Evolutionary conservation across 2,329 filamentous ascomycete genomes (phyloP), one percentile per base, ranked within the genome.

Genomic region (Cytospora piceicola): DNA sequence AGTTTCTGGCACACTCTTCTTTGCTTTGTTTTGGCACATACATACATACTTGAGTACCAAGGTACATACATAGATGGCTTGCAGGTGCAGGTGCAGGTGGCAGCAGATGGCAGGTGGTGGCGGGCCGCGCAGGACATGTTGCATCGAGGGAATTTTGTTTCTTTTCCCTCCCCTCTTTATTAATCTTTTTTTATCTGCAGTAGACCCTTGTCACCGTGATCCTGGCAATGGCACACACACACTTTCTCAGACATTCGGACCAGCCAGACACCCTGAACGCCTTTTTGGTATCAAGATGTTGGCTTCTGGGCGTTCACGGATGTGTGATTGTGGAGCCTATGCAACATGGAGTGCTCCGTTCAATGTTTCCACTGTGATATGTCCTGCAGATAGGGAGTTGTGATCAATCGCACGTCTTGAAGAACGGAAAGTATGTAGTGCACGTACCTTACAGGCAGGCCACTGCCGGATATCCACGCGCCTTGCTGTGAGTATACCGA

Each of bases 191-290:
- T 15, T 14, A 15, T 36, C 34, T 15, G 39, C 39, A 42, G 39
- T 17, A n/a, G 46, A n/a, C 46, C 46, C 46, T 49, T 49, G 46
- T 49, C 46, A 20, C n/a, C n/a, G 46, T 22, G 46, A 49, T 49
- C 46, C 46, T n/a, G 12, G 22, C 46, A 49, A 49, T 49, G 46
- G 46, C 46, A 49, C 46, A 49, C 42, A 42, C 39, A 39, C 36
- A 15, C 36, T 12, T 39, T 14, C 15, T 4, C 17, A 4, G n/a
- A n/a, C n/a, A n/a, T n/a, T n/a, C n/a, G n/a, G n/a, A n/a, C 39
- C 39, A 42, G 15, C 15, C 4, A 42, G 15, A 42, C 39, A 46
- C 39, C 17, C 6, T 17, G 17, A n/a, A n/a, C n/a, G n/a, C n/a
- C 27, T 29, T 29, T 29, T 29, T 29, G 27, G 3, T 29, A 22